Evolutionary conservation across 805 yeast genomes (phyloP).

Genomic region (Sporopachydermia lactativora): DNA sequence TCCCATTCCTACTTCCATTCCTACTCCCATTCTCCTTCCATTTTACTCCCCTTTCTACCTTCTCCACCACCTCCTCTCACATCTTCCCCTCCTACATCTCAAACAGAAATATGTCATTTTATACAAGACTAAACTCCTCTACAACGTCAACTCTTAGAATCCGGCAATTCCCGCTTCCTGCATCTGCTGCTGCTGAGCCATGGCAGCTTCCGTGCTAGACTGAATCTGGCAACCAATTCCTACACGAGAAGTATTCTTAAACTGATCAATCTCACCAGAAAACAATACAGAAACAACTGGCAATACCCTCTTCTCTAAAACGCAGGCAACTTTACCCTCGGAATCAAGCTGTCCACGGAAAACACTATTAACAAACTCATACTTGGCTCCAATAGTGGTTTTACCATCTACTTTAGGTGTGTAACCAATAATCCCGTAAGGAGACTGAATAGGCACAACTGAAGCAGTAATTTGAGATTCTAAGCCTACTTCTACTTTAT

Average conservation of each 20-base stretch:
- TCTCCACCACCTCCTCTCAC: too few relatives aligned
- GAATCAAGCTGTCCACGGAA: constrained; percentile 93
- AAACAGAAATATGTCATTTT: too few relatives aligned
- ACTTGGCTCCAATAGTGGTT: constrained; percentile 92
- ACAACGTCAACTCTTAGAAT: too few relatives aligned
- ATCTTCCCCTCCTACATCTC: too few relatives aligned
- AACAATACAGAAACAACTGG: constrained; percentile 84
- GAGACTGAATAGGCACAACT: constrained; percentile 59
- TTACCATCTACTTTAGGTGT: constrained; percentile 81
- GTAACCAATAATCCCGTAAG: constrained; percentile 66
- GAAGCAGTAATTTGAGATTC: constrained; percentile 69
- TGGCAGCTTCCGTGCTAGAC: constrained; percentile 85
- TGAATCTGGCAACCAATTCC: constrained; percentile 95
- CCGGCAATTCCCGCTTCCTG: constrained; percentile 15
- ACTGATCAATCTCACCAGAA: constrained; percentile 87
- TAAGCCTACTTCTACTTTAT: constrained; percentile 88
- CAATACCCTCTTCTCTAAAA: constrained; percentile 84
- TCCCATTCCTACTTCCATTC: too few relatives aligned
- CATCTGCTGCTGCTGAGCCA: constrained; percentile 31
- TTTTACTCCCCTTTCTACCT: too few relatives aligned
- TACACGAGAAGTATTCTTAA: constrained; percentile 59
- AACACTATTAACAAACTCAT: constrained; percentile 91
- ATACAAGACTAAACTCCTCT: too few relatives aligned
- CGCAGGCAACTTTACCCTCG: constrained; percentile 77
- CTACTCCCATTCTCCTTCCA: too few relatives aligned